Evolutionary conservation across 495 filamentous ascomycete genomes (phyloP), one percentile per base, ranked within the genome.

Genomic region (Xeromyces bisporus): DNA sequence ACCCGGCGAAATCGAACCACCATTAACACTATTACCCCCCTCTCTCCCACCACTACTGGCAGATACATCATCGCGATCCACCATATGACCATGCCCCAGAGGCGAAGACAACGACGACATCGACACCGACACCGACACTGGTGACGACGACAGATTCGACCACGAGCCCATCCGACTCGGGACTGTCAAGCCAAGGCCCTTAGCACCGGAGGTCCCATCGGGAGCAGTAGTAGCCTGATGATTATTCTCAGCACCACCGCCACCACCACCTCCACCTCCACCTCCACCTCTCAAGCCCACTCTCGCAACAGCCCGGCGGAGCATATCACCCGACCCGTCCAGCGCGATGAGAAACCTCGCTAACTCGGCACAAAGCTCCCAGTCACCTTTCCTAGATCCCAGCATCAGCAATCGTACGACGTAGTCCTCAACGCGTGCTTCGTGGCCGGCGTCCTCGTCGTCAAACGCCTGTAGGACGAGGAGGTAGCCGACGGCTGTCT

Each of bases 301-400:
- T 42, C 79, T 58, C 35, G 74, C 69, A 46, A 94, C 69, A 0
- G 81, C 82, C 37, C 81, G 70, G 28, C 73, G 69, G 14, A 99
- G 58, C 26, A 83, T 91, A 30, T 75, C 72, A 0, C 89, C 89
- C 3, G 71, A 79, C 40, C 78, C 72, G 48, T 99, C 91, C 32
- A 99, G 68, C 1, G 89, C 89, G 26, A 87, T 81, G 29, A 99
- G 55, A 50, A 99, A 99, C 18, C 91, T 58, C 15, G 86, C 85
- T 2, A 99, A 60, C 47, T 99, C 91, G 39, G 84, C 92, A 51
- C 91, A 96, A 3, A 96, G 63, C 35, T 96, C 91, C 89, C 87
- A 99, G 50, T 99, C 89, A 15, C 69, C 72, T 53, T 82, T 81
- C 17, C 71, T 68, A 35, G 82, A 85, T 0, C 86, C 89, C 32